Evolutionary conservation across 208 protist species (phyloP).

Genomic region (Angomonas deanei): DNA sequence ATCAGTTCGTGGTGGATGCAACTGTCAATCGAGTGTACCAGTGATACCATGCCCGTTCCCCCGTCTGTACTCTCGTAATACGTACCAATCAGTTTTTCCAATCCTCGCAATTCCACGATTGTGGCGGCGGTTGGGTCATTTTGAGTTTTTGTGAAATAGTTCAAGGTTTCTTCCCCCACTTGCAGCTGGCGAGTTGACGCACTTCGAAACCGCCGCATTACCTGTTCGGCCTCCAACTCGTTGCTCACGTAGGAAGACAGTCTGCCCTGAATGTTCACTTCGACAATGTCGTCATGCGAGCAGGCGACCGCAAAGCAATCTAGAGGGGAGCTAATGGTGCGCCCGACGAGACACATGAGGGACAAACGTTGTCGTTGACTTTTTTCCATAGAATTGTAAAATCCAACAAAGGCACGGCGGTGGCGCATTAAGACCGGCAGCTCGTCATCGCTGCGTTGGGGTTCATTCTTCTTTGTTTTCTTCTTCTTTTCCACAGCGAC

Average conservation of each 20-base stretch:
- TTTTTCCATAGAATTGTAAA: slow-evolving; percentile 72
- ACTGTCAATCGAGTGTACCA: slow-evolving; percentile 84
- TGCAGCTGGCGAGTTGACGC: slow-evolving; percentile 76
- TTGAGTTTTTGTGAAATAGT: slow-evolving; percentile 83
- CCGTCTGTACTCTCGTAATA: slow-evolving; percentile 90
- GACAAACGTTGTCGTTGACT: slow-evolving; percentile 65
- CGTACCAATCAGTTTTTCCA: slow-evolving; percentile 89
- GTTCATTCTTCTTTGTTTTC: slow-evolving; percentile 27
- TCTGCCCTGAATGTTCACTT: slow-evolving; percentile 67
- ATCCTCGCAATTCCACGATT: slow-evolving; percentile 79
- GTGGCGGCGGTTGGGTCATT: slow-evolving; percentile 63
- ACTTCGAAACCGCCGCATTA: slow-evolving; percentile 81
- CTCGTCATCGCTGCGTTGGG: slow-evolving; percentile 33
- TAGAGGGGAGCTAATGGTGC: slow-evolving; percentile 55
- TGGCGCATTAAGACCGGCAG: slow-evolving; percentile 77
- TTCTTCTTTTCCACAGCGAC: slow-evolving; percentile 16
- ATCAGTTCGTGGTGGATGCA: slow-evolving; percentile 93
- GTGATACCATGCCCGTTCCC: slow-evolving; percentile 88
- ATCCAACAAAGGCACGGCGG: slow-evolving; percentile 74
- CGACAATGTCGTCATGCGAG: slow-evolving; percentile 72
- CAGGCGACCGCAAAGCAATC: slow-evolving; percentile 81
- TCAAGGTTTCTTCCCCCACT: slow-evolving; percentile 83
- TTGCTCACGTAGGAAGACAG: slow-evolving; percentile 65
- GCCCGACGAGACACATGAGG: slow-evolving; percentile 76
- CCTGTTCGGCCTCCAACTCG: slow-evolving; percentile 76